Conservation (phyloP, 768 basidiomycete species). For the Trametes maxima region DNA sequence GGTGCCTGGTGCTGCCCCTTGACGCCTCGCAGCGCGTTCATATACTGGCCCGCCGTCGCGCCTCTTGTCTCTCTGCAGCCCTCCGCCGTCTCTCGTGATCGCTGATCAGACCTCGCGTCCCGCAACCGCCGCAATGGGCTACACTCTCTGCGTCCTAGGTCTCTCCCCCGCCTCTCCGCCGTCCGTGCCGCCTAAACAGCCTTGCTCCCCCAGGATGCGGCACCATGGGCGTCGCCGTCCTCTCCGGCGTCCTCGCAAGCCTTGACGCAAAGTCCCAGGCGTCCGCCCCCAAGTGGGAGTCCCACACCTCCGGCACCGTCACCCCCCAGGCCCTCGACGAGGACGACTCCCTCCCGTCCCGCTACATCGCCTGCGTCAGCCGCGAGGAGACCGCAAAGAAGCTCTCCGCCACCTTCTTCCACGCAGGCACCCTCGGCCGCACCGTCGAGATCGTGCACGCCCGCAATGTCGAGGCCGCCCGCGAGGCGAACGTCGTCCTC, state of each 20-base stretch:
- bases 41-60: too few relatives aligned
- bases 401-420: constrained; percentile 61
- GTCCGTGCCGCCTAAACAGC: constrained; percentile 23
- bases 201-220: constrained; percentile 76
- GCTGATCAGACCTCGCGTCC: neutral
- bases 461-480: constrained; percentile 71
- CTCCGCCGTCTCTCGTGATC: constrained; percentile 2
- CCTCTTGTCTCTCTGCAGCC: too few relatives aligned
- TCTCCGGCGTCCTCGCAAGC: constrained; percentile 89
- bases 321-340: constrained; percentile 55
- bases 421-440: constrained; percentile 59
- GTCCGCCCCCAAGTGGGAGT: constrained; percentile 59
- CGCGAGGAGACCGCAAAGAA: constrained; percentile 73
- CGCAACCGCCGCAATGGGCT: constrained; percentile 65
- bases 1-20: neutral
- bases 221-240: constrained; percentile 96
- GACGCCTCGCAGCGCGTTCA: too few relatives aligned
- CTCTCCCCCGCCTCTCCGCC: constrained; percentile 14
- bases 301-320: constrained; percentile 70
- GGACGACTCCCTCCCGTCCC: constrained; percentile 73
- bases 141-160: constrained; percentile 90
- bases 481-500: constrained; percentile 80
- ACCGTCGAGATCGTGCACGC: constrained; percentile 71
- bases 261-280: constrained; percentile 53
- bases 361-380: constrained; percentile 87